Percentiles rank a stretch among this genome's conserved stretches.
These are phyloP conservation scores for Ilyonectria sp. DNA, from an alignment of 2,329 filamentous ascomycete genomes.

Conservation along the genomic window DNA sequence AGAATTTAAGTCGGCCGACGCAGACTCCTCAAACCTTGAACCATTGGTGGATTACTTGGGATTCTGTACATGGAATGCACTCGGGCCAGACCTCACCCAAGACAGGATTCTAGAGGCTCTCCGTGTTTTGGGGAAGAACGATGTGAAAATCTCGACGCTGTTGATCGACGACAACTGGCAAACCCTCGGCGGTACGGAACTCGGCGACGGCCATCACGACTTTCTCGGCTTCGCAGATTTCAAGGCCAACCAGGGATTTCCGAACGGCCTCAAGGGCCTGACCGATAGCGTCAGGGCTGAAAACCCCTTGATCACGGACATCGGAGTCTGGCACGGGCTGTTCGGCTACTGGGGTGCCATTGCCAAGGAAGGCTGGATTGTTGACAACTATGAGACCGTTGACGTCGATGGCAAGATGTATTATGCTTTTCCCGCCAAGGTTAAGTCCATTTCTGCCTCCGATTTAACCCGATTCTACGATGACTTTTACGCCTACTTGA, in stretches of 20 bases:
- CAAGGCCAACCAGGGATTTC: constrained; percentile 86
- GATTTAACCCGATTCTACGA: constrained; percentile 83
- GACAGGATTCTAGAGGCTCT: constrained; percentile 82
- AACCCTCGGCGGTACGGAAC: constrained; percentile 67
- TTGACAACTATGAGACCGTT: constrained; percentile 79
- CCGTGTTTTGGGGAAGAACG: constrained; percentile 75
- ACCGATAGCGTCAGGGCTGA: constrained; percentile 76
- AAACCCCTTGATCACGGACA: constrained; percentile 80
- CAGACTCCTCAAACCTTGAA: background rate
- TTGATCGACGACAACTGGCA: constrained; percentile 98
- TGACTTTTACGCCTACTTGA: constrained; percentile 87
- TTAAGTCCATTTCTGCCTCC: constrained; percentile 74
- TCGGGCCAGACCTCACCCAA: constrained; percentile 84
- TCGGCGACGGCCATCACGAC: constrained; percentile 56
- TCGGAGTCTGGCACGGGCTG: constrained; percentile 92
- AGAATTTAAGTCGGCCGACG: background rate
- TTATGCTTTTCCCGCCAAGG: constrained; percentile 7
- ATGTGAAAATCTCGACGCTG: constrained; percentile 82
- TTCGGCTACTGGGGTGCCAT: constrained; percentile 89
- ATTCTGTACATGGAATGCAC: constrained; percentile 82
- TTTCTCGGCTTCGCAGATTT: constrained; percentile 80
- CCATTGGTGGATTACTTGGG: constrained; percentile 24
- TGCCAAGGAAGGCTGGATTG: constrained; percentile 78
- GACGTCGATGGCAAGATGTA: constrained; percentile 62
- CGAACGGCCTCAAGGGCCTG: constrained; percentile 79